Conservation (phyloP, 78 protist species). For the Dictyostelium citrinum region DNA sequence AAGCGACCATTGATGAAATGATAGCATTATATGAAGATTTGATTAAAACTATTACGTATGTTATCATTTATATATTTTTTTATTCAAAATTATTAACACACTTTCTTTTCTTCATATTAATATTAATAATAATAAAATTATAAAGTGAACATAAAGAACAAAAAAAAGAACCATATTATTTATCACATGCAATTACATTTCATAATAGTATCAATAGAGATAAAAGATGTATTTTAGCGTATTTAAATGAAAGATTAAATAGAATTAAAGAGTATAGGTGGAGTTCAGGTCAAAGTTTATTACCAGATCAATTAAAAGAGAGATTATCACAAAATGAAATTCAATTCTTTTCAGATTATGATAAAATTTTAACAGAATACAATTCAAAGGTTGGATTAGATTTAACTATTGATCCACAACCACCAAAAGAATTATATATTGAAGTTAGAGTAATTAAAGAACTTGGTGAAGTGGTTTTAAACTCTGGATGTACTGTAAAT, state of each 20-base stretch:
- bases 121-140: too few relatives aligned
- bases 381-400: slow-evolving; percentile 38
- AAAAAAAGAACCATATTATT: slow-evolving; percentile 1
- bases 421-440: slow-evolving; percentile 63
- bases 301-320: slow-evolving; percentile 21
- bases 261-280: slow-evolving; percentile 71
- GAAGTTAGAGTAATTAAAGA: slow-evolving; percentile 72
- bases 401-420: slow-evolving; percentile 34
- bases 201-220: slow-evolving; percentile 1
- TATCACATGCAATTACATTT: slow-evolving; percentile 15
- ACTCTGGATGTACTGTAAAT: slow-evolving; percentile 60
- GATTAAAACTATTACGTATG: background rate
- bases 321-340: slow-evolving; percentile 34
- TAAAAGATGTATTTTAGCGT: slow-evolving; percentile 58
- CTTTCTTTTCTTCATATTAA: too few relatives aligned
- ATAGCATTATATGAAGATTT: slow-evolving; percentile 25
- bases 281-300: slow-evolving; percentile 46
- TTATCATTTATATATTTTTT: background rate
- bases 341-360: slow-evolving; percentile 37
- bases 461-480: slow-evolving; percentile 61
- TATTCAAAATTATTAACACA: background rate
- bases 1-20: slow-evolving; percentile 35
- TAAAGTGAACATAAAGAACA: slow-evolving; percentile 2
- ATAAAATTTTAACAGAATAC: slow-evolving; percentile 30
- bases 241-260: slow-evolving; percentile 69